phyloP scores from a whole-genome alignment of 495 filamentous ascomycete species.

The Penicillium argentinense region DNA sequence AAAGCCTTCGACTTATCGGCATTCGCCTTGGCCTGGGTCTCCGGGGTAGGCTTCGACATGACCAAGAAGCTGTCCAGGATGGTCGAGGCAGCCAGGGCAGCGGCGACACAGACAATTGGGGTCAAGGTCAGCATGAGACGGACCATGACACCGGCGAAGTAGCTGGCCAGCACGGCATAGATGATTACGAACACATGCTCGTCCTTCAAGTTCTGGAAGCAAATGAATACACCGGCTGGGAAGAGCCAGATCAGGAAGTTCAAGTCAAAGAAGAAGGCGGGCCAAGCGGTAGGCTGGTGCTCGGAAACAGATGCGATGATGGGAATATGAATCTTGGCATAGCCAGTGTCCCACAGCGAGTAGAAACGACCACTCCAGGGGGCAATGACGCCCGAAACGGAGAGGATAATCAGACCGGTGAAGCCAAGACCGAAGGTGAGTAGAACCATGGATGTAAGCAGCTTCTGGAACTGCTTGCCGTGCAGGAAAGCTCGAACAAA shows the following conservation, averaged over 20 bases:
- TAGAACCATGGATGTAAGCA: conserved; percentile 77
- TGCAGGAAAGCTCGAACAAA: conserved; percentile 85
- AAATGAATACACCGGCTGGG: conserved; percentile 97
- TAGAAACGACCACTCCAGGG: conserved; percentile 99
- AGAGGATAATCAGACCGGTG: conserved; percentile 75
- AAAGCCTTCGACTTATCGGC: conserved; percentile 57
- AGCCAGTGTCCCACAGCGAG: conserved; percentile 98
- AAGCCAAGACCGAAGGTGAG: conserved; percentile 71
- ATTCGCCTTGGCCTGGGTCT: conserved; percentile 43
- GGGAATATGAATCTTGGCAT: conserved; percentile 99
- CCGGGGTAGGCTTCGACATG: conserved; percentile 49
- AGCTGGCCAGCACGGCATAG: conserved; percentile 91
- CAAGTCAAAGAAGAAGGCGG: conserved; percentile 98
- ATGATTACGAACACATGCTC: conserved; percentile 99
- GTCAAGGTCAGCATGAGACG: conserved; percentile 97
- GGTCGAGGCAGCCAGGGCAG: conserved; percentile 84
- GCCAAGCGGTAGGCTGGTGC: conserved; percentile 99
- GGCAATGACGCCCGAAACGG: conserved; percentile 85
- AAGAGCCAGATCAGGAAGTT: conserved; percentile 99
- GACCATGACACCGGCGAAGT: conserved; percentile 99
- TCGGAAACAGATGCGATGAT: conserved; percentile 99
- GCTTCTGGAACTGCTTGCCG: conserved; percentile 87
- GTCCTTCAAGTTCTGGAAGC: conserved; percentile 88
- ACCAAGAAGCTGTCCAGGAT: conserved; percentile 85
- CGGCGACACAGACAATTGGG: conserved; percentile 92